Base-by-base conservation (phyloP, 805 yeast species). In the Priceomyces haplophilus region DNA sequence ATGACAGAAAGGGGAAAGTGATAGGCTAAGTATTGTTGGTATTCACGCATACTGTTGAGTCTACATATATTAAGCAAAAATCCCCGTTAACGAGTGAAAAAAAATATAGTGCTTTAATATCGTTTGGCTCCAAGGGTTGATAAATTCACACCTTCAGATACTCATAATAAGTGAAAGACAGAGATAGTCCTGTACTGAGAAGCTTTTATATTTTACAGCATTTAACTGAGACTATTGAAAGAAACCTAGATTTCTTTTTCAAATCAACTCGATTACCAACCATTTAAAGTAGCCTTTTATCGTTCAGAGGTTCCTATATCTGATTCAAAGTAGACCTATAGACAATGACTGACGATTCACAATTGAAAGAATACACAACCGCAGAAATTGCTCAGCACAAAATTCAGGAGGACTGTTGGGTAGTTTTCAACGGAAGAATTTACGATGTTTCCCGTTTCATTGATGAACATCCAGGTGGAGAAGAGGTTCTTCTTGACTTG, bases 381-480 rank as follows among this genome's bases (percentile, higher is more conserved):
- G 85, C 80, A 46, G 76, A 71, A 52, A 72, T 74, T 34, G 57
- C 64, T 34, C 40, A 63, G 46, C 75, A 70, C 55, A 69, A 60
- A 48, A 53, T 72, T 37, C 43, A 56, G 25, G 69, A 59, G 39
- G 75, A 71, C 54, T 61, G 69, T 51, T 70, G 75, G 75, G 55
- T 69, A 48, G 69, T 68, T 34, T 66, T 68, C 59, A 67, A 69
- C 50, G 76, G 75, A 19, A 62, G 56, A 43, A 73, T 71, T 18
- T 71, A 71, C 58, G 72, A 69, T 46, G 61, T 65, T 38, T 47
- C 71, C 31, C 50, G 48, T 38, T 70, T 75, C 55, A 61, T 75
- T 47, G 73, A 76, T 54, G 68, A 69, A 53, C 75, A 71, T 54
- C 75, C 75, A 7, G 75, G 76, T 53, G 76, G 76, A 40, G 75